Percentiles rank a stretch among this genome's conserved stretches.
Conservation (phyloP, 768 basidiomycete species). For the Naganishia vaughanmartiniae region DNA sequence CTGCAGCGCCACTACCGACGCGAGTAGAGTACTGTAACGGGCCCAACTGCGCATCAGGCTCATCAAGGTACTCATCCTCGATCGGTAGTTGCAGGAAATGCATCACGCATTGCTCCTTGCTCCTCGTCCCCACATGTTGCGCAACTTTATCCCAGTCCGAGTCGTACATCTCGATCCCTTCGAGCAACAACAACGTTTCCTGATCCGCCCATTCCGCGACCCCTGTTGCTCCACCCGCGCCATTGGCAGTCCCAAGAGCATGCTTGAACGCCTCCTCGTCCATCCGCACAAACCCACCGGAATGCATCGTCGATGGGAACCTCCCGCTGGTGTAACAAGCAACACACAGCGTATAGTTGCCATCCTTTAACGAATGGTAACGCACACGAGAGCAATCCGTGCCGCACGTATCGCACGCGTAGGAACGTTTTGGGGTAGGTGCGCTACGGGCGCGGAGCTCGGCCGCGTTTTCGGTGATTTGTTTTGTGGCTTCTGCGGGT, state of each 20-base stretch:
- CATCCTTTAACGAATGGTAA: slow-evolving; percentile 90
- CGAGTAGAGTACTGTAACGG: slow-evolving; percentile 45
- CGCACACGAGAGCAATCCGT: slow-evolving; percentile 83
- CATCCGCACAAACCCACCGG: slow-evolving; percentile 80
- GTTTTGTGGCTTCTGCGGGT: slow-evolving; percentile 62
- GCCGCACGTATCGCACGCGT: slow-evolving; percentile 90
- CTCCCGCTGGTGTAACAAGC: slow-evolving; percentile 94
- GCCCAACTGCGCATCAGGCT: slow-evolving; percentile 49
- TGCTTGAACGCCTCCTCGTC: slow-evolving; percentile 52
- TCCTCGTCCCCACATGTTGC: slow-evolving; percentile 86
- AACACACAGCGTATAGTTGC: slow-evolving; percentile 83
- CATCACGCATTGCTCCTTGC: slow-evolving; percentile 89
- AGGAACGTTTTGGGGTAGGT: slow-evolving; percentile 41
- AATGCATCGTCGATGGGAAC: slow-evolving; percentile 93
- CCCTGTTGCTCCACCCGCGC: slow-evolving; percentile 55
- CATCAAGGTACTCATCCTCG: slow-evolving; percentile 84
- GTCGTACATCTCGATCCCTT: slow-evolving; percentile 96
- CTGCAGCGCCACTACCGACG: slow-evolving; percentile 36
- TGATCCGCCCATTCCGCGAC: slow-evolving; percentile 74
- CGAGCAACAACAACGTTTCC: slow-evolving; percentile 82
- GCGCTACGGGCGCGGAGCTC: slow-evolving; percentile 48
- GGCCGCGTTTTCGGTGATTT: slow-evolving; percentile 55
- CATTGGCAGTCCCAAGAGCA: slow-evolving; percentile 50
- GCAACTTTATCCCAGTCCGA: slow-evolving; percentile 93
- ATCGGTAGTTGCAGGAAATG: slow-evolving; percentile 95